Conservation (phyloP, 768 basidiomycete genomes). For the Boletus rufocinnamomeus region DNA sequence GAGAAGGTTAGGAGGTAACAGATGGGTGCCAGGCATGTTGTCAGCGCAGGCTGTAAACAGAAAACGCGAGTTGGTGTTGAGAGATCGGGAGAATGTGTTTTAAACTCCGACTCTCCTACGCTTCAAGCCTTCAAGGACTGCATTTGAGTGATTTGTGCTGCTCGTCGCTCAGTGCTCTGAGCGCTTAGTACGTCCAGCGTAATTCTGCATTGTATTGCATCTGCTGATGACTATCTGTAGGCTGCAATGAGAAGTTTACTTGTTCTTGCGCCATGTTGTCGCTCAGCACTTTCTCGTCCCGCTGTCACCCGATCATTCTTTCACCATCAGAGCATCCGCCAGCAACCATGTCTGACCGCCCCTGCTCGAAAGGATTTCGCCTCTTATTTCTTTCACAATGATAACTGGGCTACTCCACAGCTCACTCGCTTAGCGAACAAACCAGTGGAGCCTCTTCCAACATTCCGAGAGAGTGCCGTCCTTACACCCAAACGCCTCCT, state of each 20-base stretch:
- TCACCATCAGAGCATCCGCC: background rate
- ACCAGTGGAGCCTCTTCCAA: conserved; percentile 19
- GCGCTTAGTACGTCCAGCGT: conserved; percentile 7
- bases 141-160: conserved; percentile 4
- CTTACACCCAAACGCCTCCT: conserved; percentile 56
- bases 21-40: conserved; percentile 70
- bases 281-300: conserved; percentile 13
- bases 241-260: conserved; percentile 21
- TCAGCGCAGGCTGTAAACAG: conserved; percentile 9
- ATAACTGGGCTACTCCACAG: conserved; percentile 45
- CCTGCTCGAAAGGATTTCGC: conserved; percentile 36
- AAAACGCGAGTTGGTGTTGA: conserved; percentile 8
- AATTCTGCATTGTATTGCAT: background rate
- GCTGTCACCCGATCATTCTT: conserved; percentile 10
- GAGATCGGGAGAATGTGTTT: conserved; percentile 23
- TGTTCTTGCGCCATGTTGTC: conserved; percentile 16
- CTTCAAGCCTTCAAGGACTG: conserved; percentile 9
- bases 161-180: background rate
- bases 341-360: conserved; percentile 2
- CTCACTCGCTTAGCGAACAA: conserved; percentile 15
- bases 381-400: conserved; percentile 67
- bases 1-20: conserved; percentile 93
- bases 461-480: conserved; percentile 40
- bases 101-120: conserved; percentile 32
- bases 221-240: conserved; percentile 5